These are phyloP conservation scores for Wickerhamomyces hampshirensis DNA, from an alignment of 805 yeast genomes.

Conservation along the genomic window DNA sequence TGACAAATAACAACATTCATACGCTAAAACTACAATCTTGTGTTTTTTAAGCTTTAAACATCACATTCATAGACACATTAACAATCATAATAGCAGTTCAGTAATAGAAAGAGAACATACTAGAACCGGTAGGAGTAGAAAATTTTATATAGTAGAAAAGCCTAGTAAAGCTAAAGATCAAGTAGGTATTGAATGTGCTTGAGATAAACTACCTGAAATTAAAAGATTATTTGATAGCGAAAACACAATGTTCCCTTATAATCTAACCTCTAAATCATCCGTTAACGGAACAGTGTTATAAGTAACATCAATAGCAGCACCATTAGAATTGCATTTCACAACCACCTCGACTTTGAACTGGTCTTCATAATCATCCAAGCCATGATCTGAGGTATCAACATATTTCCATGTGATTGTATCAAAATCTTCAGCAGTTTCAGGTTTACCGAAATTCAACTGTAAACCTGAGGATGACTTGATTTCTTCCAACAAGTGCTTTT, in stretches of 20 bases:
- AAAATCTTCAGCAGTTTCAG: slow-evolving; percentile 41
- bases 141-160: too few relatives aligned
- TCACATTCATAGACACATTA: background rate
- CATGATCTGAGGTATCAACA: slow-evolving; percentile 51
- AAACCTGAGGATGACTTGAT: slow-evolving; percentile 58
- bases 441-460: slow-evolving; percentile 45
- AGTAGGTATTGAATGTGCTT: too few relatives aligned
- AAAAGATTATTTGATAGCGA: background rate
- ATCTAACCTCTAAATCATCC: slow-evolving; percentile 1
- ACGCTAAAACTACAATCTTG: too few relatives aligned
- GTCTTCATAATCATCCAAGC: slow-evolving; percentile 31
- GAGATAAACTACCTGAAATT: too few relatives aligned
- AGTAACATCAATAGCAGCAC: slow-evolving; percentile 63
- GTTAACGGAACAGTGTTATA: slow-evolving; percentile 44
- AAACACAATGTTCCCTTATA: background rate
- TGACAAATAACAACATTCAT: too few relatives aligned
- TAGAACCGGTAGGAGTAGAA: too few relatives aligned
- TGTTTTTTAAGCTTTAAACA: too few relatives aligned
- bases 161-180: too few relatives aligned
- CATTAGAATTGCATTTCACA: slow-evolving; percentile 61
- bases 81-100: background rate
- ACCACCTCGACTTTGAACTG: slow-evolving; percentile 63
- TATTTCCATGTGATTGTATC: slow-evolving; percentile 59
- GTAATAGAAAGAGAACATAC: background rate
- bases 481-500: slow-evolving; percentile 65